Evolutionary conservation across 1,139 yeast species (phyloP).

Genomic region (Taphrina confusa): DNA sequence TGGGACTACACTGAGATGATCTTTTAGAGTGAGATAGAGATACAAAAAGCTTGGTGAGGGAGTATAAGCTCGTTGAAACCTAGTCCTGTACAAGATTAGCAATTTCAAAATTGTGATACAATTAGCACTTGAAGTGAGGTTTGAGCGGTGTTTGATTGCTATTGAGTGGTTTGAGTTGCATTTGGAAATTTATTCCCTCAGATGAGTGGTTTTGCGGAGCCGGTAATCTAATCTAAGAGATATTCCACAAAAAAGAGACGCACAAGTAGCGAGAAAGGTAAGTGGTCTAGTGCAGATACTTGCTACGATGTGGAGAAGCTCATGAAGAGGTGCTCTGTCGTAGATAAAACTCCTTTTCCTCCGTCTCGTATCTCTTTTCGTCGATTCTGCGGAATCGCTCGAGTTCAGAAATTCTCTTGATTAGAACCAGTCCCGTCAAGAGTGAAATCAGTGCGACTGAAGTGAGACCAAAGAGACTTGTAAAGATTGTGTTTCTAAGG

Average conservation of each 20-base stretch:
- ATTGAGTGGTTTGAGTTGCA: constrained; percentile 3
- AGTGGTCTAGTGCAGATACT: too few species aligned
- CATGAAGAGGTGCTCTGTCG: too few species aligned
- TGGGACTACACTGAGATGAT: too few species aligned
- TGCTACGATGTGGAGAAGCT: too few species aligned
- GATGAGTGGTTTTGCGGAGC: constrained; percentile 1
- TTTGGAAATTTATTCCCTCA: constrained; percentile 13
- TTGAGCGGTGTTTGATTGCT: background rate
- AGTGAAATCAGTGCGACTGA: constrained; percentile 8
- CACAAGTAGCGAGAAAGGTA: too few species aligned
- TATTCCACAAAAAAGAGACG: too few species aligned
- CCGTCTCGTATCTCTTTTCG: constrained; percentile 11
- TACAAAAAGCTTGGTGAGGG: too few species aligned
- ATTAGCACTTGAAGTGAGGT: background rate
- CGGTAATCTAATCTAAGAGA: constrained; percentile 10
- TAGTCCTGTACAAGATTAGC: too few species aligned
- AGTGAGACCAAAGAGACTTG: constrained; percentile 6
- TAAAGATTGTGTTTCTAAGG: background rate
- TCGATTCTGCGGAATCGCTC: constrained; percentile 26
- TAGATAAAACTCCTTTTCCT: background rate
- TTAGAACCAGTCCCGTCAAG: constrained; percentile 17
- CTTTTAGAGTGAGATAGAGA: too few species aligned
- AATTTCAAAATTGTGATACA: too few species aligned
- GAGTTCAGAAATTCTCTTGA: constrained; percentile 19
- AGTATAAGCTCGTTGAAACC: too few species aligned